Percentiles rank a stretch among this genome's conserved stretches.
phyloP scores from a whole-genome alignment of 441 rosid genomes.

The Manihot esculenta region DNA sequence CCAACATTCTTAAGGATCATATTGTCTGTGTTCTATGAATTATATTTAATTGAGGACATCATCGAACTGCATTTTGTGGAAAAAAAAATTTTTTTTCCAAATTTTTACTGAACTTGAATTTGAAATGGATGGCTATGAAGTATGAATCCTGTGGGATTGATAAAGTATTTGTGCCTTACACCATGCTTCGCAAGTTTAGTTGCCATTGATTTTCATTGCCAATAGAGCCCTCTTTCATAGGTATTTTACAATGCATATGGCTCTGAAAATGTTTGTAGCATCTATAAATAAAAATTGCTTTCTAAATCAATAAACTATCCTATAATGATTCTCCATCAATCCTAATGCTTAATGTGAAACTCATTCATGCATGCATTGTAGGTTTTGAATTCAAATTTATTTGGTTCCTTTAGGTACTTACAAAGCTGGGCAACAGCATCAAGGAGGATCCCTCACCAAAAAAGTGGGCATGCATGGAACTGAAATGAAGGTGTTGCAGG shows the following conservation, averaged over 20 bases:
- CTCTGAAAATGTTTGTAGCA: not conserved
- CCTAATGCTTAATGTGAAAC: not conserved
- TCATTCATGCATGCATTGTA: not conserved
- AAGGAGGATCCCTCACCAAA: not conserved
- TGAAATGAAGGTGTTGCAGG: constrained; percentile 15
- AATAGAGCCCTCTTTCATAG: too few relatives aligned
- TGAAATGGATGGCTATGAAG: too few relatives aligned
- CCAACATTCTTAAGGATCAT: not conserved
- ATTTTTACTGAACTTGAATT: too few relatives aligned
- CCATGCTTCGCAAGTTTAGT: too few relatives aligned
- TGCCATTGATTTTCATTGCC: too few relatives aligned
- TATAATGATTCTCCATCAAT: not conserved
- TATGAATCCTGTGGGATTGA: too few relatives aligned
- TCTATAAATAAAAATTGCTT: not conserved
- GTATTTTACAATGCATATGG: too few relatives aligned
- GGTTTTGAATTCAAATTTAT: not conserved
- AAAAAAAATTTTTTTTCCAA: too few relatives aligned
- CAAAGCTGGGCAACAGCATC: not conserved
- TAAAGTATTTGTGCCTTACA: too few relatives aligned
- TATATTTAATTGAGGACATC: too few relatives aligned
- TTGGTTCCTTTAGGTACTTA: not conserved
- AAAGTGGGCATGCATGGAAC: not conserved
- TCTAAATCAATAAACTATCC: not conserved
- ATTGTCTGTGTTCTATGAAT: too few relatives aligned
- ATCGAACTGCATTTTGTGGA: not conserved